Percentiles rank a stretch among this genome's conserved stretches.
These are phyloP conservation scores for Nakaseomyces glabratus DNA, from an alignment of 1,139 yeast genomes.

Conservation along the genomic window DNA sequence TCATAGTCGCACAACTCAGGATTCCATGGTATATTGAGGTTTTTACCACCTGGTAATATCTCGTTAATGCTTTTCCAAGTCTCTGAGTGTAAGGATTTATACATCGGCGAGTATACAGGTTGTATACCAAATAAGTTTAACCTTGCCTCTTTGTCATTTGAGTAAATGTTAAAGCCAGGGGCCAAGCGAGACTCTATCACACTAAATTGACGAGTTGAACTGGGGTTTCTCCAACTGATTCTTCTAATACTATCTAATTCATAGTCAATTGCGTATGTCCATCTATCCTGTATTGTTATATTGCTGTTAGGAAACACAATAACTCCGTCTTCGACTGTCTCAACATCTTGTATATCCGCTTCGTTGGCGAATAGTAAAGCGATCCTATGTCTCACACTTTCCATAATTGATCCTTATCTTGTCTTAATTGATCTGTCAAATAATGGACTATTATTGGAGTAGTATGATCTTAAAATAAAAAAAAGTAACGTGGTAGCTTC, in stretches of 20 bases:
- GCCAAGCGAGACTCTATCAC: constrained; percentile 2
- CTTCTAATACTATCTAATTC: neutral
- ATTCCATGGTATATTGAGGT: constrained; percentile 11
- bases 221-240: constrained; percentile 1
- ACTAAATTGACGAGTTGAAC: neutral
- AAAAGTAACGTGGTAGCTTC: too few relatives aligned
- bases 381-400: constrained; percentile 3
- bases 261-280: constrained; percentile 1
- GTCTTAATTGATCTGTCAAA: too few relatives aligned
- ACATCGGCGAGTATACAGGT: too few relatives aligned
- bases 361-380: neutral
- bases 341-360: neutral
- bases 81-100: neutral
- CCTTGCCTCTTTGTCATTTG: too few relatives aligned
- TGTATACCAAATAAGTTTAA: too few relatives aligned
- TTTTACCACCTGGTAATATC: constrained; percentile 9
- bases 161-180: constrained; percentile 1
- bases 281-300: constrained; percentile 1
- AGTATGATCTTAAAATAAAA: too few relatives aligned
- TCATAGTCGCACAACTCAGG: constrained; percentile 19
- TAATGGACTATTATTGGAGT: too few relatives aligned
- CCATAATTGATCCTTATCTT: too few relatives aligned
- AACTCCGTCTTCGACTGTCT: constrained; percentile 3
- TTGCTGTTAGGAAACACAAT: neutral
- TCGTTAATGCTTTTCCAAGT: constrained; percentile 7